Base-by-base conservation (phyloP, 805 yeast genomes). In the Ogataea paraovalis region DNA sequence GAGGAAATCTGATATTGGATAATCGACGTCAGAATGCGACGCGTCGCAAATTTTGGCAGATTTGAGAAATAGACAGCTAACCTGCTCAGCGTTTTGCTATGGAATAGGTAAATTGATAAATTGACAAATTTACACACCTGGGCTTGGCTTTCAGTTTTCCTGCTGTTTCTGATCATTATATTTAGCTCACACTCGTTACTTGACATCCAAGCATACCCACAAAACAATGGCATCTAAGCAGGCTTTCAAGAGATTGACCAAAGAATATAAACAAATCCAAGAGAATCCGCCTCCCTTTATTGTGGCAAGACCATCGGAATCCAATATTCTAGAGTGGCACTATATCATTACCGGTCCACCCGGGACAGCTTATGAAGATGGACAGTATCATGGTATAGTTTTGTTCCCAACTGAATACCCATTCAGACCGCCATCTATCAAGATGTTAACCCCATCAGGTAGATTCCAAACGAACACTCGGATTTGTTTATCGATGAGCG, bases 341-440 rank as follows among this genome's bases (percentile, higher is more conserved):
- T 92, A 88, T 62, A 78, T 91, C 28, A 85, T 92, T 44, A 83
- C 89, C 0, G 98, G 98, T 1, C 97, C 97, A 4, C 90, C 94
- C 13, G 83, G 82, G 34, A 87, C 97, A 1, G 95, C 95, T 3
- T 92, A 85, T 65, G 85, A 76, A 47, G 80, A 79, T 20, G 97
- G 97, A 0, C 94, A 88, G 62, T 90, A 86, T 62, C 96, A 90
- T 61, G 97, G 97, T 1, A 77, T 87, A n/a, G 73, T 90, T 20
- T 70, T 83, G 14, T 88, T 90, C 64, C 95, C 96, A 0, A 66
- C 77, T 13, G 96, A 89, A 56, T 90, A 90, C 58, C 97, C 97
- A 0, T 88, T 87, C 71, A 83, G 87, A 55, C 97, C 97, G 10
- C 97, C 97, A 1, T 79, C 95, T 12, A 91, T 91, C 45, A 75